Conservation (phyloP, 768 basidiomycete species). For the Pholiota molesta region DNA sequence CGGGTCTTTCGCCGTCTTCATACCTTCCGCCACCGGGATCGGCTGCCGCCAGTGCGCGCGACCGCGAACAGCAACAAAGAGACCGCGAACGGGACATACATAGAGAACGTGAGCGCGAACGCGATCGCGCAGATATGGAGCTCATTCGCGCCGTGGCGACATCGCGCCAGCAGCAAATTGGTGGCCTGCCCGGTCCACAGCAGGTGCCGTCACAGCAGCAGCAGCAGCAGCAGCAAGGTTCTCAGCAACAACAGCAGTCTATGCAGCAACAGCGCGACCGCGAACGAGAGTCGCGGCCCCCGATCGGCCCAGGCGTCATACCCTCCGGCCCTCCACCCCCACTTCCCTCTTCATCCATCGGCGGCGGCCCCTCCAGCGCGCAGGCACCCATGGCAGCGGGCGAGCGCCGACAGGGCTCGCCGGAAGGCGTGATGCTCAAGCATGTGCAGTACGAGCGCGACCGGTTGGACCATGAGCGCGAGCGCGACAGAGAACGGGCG, state of each 20-base stretch:
- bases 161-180: not conserved
- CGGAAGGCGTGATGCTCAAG: conserved; percentile 13
- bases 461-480: not conserved
- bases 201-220: not conserved
- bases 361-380: conserved; percentile 3
- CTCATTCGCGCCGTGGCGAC: conserved; percentile 1
- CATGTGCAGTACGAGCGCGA: not conserved
- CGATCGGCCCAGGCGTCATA: conserved; percentile 2
- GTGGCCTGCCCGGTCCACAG: not conserved
- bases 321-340: not conserved
- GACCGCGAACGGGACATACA: conserved; percentile 26
- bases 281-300: conserved; percentile 5
- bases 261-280: conserved; percentile 3
- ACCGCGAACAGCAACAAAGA: not conserved
- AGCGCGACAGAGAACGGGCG: not conserved
- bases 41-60: not conserved
- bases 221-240: not conserved
- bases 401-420: conserved; percentile 2
- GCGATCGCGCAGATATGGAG: conserved; percentile 17
- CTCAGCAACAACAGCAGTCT: not conserved
- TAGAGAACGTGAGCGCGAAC: conserved; percentile 24
- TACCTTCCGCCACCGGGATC: not conserved
- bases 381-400: conserved; percentile 18
- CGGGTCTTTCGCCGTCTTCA: not conserved
- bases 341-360: conserved; percentile 7